Base-by-base conservation (phyloP, 2,329 filamentous ascomycete species). In the Talaromyces sp. region DNA sequence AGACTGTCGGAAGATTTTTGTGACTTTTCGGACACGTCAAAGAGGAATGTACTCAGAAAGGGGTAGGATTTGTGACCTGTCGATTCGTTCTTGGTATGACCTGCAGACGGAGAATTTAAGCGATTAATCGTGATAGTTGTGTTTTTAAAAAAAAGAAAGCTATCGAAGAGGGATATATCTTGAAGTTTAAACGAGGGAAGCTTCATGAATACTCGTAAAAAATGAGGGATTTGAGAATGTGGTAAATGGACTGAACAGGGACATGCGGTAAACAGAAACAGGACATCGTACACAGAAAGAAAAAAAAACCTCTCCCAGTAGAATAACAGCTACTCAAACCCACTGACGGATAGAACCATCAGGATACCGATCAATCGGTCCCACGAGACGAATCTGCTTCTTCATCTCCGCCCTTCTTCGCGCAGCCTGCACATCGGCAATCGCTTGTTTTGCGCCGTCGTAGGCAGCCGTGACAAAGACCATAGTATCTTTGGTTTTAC, bases 301-400 rank as follows among this genome's bases (percentile, higher is more conserved):
- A 18, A 12, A 1, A 18, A 52, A 12, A 1, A 21, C 1, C 11
- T 21, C 21, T 14, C 12, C 12, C 31, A 54, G 3, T 12, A 33
- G 5, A 35, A 54, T 23, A 28, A 28, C 28, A 35, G 2, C 16
- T 14, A 3, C 2, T 63, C 52, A 63, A 46, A 63, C 40, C 50
- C 62, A 60, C 5, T 57, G 57, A 33, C 39, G 33, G 18, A 55
- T 25, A 40, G 31, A 56, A 3, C 62, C 62, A 37, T 60, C 58
- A 25, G 57, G 58, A 57, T 63, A 63, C 33, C 31, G 54, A 12
- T 76, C 73, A 6, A 74, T 70, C 12, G 75, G 75, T 4, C 77
- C 76, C 35, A 79, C 69, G 25, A 79, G 31, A 52, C 71, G 74
- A 54, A 79, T 80, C 56, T 75, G 73, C 21, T 75, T 70, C 67